Base-by-base conservation (phyloP, 192 early-diverging fungal genomes). In the Dissophora ornata region DNA sequence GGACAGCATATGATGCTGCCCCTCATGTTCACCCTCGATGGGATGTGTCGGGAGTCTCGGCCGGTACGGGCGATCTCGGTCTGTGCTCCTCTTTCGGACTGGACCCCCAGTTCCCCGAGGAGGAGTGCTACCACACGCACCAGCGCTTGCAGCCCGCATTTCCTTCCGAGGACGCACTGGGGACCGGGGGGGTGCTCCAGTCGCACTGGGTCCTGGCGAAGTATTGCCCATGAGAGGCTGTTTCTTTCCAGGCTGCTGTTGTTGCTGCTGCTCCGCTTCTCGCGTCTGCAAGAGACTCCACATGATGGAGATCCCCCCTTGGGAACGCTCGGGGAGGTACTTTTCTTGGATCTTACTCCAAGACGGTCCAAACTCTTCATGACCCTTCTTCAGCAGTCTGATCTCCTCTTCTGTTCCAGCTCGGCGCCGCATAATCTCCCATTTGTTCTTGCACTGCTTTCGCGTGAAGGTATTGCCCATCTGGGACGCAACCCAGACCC, bases 361-460 rank as follows among this genome's bases (percentile, higher is more conserved):
- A 0, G 48, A 46, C 2, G 71, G 32, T 16, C 71, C 71, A 67
- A 77, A 77, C 53, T 77, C 71, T 4, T 67, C 58, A 24, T 62
- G 21, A 4, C 71, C 71, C 22, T 54, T 44, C 46, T 67, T 77
- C 50, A 77, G 21, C 18, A 62, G 34, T 0, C 16, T 21, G 18
- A 77, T 26, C 26, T 77, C 73, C 4, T 77, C 73, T 3, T 77
- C 73, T 21, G 73, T 77, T 3, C 73, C 73, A 1, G 64, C 64
- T 13, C 73, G 57, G 9, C 73, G 64, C 1, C 73, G 57, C 73
- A 77, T 77, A n/a, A 77, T 77, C 53, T 77, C 73, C 73, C 73
- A 77, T 28, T 77, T 77, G 53, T 77, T 77, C 52, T 77, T 77
- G 53, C 73, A 77, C 36, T 77, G 73, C 45, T 77, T 77, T 28